Conservation (phyloP, 2,329 filamentous ascomycete species). For the Trichoderma guizhouense region DNA sequence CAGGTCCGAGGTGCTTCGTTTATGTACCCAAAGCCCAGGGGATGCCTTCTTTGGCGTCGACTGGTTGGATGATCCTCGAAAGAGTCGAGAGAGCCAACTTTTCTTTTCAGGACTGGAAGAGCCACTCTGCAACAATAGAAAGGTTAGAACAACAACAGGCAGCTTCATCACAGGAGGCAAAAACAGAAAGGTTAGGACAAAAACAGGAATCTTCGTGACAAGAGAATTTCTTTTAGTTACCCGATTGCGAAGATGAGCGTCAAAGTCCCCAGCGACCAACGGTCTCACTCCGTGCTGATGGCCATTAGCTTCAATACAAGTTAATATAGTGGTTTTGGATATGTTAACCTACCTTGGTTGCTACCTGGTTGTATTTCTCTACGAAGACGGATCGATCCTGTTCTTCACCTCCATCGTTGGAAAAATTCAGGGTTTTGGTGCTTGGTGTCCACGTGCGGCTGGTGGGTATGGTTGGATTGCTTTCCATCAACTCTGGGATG, state of each 20-base stretch:
- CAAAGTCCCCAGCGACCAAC: constrained; percentile 38
- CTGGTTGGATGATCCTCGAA: constrained; percentile 27
- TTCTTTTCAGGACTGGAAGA: constrained; percentile 29
- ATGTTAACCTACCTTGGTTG: constrained; percentile 46
- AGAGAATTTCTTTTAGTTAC: constrained; percentile 29
- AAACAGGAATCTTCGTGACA: neutral
- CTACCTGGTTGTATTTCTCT: constrained; percentile 58
- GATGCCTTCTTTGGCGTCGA: constrained; percentile 17
- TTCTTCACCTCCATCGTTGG: constrained; percentile 48
- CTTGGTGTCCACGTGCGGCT: constrained; percentile 59
- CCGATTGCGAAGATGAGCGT: constrained; percentile 31
- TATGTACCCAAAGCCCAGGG: constrained; percentile 33
- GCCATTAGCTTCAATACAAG: neutral
- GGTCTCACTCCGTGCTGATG: constrained; percentile 51
- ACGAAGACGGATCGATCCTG: constrained; percentile 49
- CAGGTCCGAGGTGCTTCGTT: constrained; percentile 55
- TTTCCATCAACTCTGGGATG: constrained; percentile 25
- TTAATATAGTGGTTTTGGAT: neutral
- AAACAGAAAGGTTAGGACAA: neutral
- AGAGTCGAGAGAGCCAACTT: constrained; percentile 39
- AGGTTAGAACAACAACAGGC: neutral
- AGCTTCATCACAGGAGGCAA: too few species aligned
- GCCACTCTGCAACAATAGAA: constrained; percentile 21
- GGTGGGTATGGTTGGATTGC: constrained; percentile 31
- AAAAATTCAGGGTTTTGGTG: constrained; percentile 46